Evolutionary conservation across 1,284 basidiomycete genomes (phyloP).

Genomic region (Spongispora temasekensis): DNA sequence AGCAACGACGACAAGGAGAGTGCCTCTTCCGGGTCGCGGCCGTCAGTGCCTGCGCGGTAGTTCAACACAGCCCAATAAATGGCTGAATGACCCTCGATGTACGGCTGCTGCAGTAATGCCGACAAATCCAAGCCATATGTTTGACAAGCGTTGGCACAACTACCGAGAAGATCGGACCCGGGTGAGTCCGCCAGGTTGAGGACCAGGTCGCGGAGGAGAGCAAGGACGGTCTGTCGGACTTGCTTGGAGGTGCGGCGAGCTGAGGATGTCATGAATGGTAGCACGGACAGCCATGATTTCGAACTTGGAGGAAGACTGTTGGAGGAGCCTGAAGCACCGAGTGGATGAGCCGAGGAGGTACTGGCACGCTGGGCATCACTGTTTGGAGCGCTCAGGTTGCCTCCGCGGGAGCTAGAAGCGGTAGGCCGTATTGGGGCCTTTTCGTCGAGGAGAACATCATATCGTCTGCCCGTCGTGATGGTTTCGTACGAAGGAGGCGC

Average conservation of each 20-base stretch:
- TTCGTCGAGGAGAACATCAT: background rate
- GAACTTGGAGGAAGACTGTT: background rate
- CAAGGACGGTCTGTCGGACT: conserved; percentile 46
- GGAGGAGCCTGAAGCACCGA: background rate
- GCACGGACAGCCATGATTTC: conserved; percentile 26
- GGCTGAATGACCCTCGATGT: conserved; percentile 63
- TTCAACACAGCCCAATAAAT: conserved; percentile 74
- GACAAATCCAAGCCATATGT: conserved; percentile 43
- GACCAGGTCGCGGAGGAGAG: conserved; percentile 51
- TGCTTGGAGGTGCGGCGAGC: conserved; percentile 46
- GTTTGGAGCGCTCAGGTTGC: too few relatives aligned
- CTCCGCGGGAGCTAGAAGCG: background rate
- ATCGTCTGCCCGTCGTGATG: conserved; percentile 2
- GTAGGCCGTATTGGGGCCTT: conserved; percentile 2
- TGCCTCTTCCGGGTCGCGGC: too few relatives aligned
- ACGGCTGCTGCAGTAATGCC: conserved; percentile 56
- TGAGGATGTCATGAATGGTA: conserved; percentile 31
- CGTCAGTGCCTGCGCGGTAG: conserved; percentile 35
- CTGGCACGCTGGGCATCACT: background rate
- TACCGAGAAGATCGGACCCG: conserved; percentile 45
- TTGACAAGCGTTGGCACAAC: conserved; percentile 48
- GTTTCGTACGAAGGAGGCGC: conserved; percentile 26
- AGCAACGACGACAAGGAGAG: conserved; percentile 53
- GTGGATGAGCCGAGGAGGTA: background rate
- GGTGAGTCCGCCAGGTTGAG: conserved; percentile 24